Base-by-base conservation (phyloP, 305 asterid genomes). In the Fraxinus velutina region DNA sequence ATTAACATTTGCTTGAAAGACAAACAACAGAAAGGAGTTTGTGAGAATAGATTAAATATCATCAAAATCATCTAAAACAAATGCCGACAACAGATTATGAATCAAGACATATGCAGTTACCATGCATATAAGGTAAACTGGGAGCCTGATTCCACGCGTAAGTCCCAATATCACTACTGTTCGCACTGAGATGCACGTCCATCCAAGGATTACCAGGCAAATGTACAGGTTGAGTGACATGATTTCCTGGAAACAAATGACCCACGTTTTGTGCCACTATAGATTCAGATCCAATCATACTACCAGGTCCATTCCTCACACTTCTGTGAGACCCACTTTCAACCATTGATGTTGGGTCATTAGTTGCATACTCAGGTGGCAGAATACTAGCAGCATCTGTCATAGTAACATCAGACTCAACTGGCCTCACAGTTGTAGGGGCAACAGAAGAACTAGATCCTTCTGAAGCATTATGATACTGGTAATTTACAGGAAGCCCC, bases 61-160 rank as follows among this genome's bases (percentile, higher is more conserved):
- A 70, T 77, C 73, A 75, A 34, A 75, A 19, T 57, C 50, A 60
- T 70, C 36, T 6, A 68, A 81, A 29, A 15, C 21, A 70, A 19
- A 80, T 37, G 39, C 24, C 13, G 3, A 1, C 33, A 62, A 39
- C 21, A 47, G 76, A 57, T 39, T 37, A 82, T 37, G 77, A 8
- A 71, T 32, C 39, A 5, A 73, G 72, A 78, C 64, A 4, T 12
- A 21, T 80, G 78, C 57, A 77, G 62, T 83, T 92, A 94, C 98
- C 97, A 70, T 87, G 90, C 68, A 90, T 55, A 82, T 88, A 92
- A 7, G 90, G 93, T 78, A 90, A 42, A 71, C 73, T 75, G 70
- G 92, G 83, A 78, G 94, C 87, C n/a, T 83, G 94, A 12, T 90
- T 77, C 98, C 97, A 91, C 12, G 89, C 66, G 77, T 80, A 87